Percentiles rank a stretch among this genome's conserved stretches.
phyloP scores from a whole-genome alignment of 1,139 yeast species.

The Kodamaea alishanica region DNA sequence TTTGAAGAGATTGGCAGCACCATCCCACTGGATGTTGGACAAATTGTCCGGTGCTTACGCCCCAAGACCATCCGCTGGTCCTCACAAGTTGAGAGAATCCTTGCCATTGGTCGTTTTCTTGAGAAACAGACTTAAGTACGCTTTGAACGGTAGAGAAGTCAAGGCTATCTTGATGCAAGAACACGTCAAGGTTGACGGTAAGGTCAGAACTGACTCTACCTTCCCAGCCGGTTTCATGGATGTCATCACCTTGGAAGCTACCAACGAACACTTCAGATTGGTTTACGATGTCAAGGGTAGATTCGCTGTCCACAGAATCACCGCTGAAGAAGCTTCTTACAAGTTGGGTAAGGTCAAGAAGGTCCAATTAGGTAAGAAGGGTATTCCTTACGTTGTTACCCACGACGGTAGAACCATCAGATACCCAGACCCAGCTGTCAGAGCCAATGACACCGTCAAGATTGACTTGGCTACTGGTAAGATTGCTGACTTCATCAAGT shows the following conservation, averaged over 20 bases:
- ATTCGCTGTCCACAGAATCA: constrained; percentile 98
- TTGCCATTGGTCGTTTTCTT: constrained; percentile 96
- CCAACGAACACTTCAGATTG: constrained; percentile 99
- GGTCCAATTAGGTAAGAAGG: constrained; percentile 97
- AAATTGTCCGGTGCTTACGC: constrained; percentile 99
- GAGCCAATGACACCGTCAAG: constrained; percentile 96
- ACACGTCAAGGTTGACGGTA: constrained; percentile 98
- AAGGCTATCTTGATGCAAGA: constrained; percentile 99
- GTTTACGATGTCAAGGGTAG: constrained; percentile 98
- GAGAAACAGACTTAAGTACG: constrained; percentile 99
- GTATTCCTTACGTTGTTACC: constrained; percentile 96
- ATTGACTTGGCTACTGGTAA: constrained; percentile 94
- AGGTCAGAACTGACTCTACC: constrained; percentile 98
- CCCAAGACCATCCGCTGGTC: constrained; percentile 99
- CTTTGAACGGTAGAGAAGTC: constrained; percentile 99
- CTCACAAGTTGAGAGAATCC: constrained; percentile 99
- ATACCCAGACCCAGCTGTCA: constrained; percentile 97
- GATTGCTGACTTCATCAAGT: constrained; percentile 87
- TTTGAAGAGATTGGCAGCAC: constrained; percentile 97
- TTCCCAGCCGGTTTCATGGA: constrained; percentile 99
- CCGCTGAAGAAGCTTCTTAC: constrained; percentile 97
- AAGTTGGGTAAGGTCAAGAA: constrained; percentile 97
- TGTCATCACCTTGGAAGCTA: constrained; percentile 93
- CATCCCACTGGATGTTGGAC: constrained; percentile 99
- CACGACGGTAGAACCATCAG: constrained; percentile 99